Conservation (phyloP, 495 filamentous ascomycete genomes). For the Tuber indicum region DNA sequence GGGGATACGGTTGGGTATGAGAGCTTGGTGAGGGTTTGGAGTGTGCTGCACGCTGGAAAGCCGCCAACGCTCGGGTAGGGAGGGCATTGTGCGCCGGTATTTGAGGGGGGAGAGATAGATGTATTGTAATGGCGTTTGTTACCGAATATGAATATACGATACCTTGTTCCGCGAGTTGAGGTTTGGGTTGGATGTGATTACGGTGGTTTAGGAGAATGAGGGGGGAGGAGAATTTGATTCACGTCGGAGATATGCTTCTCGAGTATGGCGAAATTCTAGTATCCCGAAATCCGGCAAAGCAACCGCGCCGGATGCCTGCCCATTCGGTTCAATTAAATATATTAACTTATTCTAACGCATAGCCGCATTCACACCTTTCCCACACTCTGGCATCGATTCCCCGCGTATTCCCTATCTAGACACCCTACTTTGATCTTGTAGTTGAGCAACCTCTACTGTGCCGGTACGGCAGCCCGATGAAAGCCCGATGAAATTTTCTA, state of each 20-base stretch:
- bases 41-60: slow-evolving; percentile 42
- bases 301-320: not conserved
- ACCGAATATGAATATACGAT: not conserved
- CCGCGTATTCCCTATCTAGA: not conserved
- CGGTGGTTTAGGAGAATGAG: not conserved
- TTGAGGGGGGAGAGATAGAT: not conserved
- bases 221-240: not conserved
- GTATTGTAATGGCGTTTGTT: not conserved
- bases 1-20: slow-evolving; percentile 74
- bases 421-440: not conserved
- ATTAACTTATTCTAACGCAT: not conserved
- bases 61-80: slow-evolving; percentile 5
- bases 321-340: not conserved
- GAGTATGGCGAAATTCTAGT: not conserved
- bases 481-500: not conserved
- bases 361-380: not conserved
- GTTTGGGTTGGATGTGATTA: not conserved
- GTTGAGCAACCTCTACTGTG: not conserved
- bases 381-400: not conserved
- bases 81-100: not conserved
- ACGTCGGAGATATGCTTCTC: not conserved
- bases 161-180: not conserved
- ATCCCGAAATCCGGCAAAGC: not conserved
- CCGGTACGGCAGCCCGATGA: not conserved
- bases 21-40: slow-evolving; percentile 75